A percentile compares a stretch with the other conserved stretches of the same genome.
Conservation (phyloP, 257 asterid species). For the Solanum virginianum region DNA sequence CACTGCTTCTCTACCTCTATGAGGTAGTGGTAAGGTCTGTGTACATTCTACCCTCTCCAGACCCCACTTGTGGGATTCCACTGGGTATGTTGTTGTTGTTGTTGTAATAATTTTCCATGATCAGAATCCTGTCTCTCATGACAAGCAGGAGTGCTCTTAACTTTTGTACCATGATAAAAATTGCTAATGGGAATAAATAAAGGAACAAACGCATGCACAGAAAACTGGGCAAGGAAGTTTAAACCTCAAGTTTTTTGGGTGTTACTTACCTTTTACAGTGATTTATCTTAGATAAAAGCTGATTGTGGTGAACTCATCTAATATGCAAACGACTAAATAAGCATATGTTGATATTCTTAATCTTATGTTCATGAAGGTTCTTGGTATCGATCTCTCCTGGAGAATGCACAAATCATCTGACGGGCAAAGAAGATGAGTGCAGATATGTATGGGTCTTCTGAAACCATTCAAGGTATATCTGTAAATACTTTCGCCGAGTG, state of each 20-base stretch:
- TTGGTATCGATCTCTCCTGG: conserved; percentile 79
- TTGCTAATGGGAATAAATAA: not conserved
- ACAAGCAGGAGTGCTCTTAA: not conserved
- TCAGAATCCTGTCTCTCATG: not conserved
- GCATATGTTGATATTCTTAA: not conserved
- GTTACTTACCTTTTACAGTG: not conserved
- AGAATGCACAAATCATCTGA: conserved; percentile 93
- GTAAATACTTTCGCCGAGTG: not conserved
- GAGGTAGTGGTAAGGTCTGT: no score
- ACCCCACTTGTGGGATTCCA: no score
- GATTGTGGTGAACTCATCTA: not conserved
- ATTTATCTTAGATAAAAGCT: not conserved
- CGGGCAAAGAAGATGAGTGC: conserved; percentile 94
- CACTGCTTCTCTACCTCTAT: not conserved
- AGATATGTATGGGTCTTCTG: conserved; percentile 94
- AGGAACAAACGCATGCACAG: not conserved
- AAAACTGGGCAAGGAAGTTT: not conserved
- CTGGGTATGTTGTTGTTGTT: no score
- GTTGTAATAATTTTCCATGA: not conserved
- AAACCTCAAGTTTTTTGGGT: not conserved
- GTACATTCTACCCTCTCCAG: no score
- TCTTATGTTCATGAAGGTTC: conserved; percentile 39
- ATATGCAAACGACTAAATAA: not conserved
- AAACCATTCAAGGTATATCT: conserved; percentile 73
- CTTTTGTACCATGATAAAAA: not conserved